phyloP scores from a whole-genome alignment of 306 rosid genomes.

The Cucurbita ficifolia region DNA sequence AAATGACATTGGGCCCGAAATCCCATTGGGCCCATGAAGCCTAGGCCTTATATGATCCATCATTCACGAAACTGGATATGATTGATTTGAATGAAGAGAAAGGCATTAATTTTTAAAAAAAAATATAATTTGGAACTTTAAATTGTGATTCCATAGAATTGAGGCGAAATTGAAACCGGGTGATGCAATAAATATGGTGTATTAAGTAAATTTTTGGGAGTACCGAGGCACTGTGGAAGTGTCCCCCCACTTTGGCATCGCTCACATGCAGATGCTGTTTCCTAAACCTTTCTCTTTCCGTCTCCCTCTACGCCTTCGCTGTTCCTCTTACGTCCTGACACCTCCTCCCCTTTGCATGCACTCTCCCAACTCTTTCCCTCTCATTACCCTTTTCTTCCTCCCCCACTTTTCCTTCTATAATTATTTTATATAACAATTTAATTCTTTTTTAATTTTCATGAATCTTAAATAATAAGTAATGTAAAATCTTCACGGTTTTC shows the following conservation, averaged over 20 bases:
- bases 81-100: background rate
- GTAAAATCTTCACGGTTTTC: too few species aligned
- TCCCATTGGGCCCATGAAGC: background rate
- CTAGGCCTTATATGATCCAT: background rate
- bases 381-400: too few species aligned
- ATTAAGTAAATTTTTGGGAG: background rate
- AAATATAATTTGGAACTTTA: too few species aligned
- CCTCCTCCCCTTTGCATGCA: background rate
- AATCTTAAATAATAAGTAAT: too few species aligned
- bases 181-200: too few species aligned
- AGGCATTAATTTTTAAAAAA: background rate
- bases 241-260: background rate
- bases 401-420: too few species aligned
- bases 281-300: too few species aligned
- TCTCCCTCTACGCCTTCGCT: background rate
- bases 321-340: constrained; percentile 3
- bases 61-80: background rate
- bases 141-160: too few species aligned
- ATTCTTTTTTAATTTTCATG: too few species aligned
- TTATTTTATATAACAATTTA: too few species aligned
- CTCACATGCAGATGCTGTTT: background rate
- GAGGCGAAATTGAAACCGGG: too few species aligned
- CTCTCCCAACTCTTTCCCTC: background rate
- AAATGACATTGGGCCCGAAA: background rate
- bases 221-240: background rate